Evolutionary conservation across 2,329 filamentous ascomycete species (phyloP).

Genomic region (Tolypocladium inflatum): DNA sequence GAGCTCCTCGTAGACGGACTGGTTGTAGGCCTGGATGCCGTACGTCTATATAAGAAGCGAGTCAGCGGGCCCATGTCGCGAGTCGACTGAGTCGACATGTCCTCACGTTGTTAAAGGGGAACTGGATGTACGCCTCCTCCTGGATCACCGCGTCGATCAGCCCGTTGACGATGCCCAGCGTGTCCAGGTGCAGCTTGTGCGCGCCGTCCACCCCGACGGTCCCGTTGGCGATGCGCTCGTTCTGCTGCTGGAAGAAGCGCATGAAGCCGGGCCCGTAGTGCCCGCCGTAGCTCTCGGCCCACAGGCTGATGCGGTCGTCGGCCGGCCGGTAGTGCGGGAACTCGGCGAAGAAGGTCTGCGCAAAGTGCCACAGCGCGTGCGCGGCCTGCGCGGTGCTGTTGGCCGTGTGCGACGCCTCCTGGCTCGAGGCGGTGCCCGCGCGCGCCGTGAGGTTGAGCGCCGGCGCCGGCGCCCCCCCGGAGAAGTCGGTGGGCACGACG

Average conservation of each 20-base stretch:
- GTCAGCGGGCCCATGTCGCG: neutral
- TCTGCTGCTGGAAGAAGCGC: conserved; percentile 50
- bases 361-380: conserved; percentile 53
- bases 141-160: conserved; percentile 56
- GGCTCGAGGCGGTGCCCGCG: conserved; percentile 22
- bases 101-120: conserved; percentile 50
- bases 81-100: neutral
- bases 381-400: conserved; percentile 48
- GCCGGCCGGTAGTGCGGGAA: conserved; percentile 50
- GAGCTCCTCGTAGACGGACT: conserved; percentile 23
- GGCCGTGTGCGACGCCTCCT: conserved; percentile 15
- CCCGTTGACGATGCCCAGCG: conserved; percentile 62
- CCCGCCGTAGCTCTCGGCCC: conserved; percentile 61
- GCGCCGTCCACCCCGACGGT: conserved; percentile 27
- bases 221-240: conserved; percentile 31
- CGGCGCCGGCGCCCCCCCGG: conserved; percentile 25
- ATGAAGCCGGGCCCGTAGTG: conserved; percentile 59
- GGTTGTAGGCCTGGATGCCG: conserved; percentile 46
- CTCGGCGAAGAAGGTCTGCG: conserved; percentile 48
- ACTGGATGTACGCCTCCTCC: conserved; percentile 43
- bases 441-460: conserved; percentile 26
- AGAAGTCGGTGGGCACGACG: conserved; percentile 24
- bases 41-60: conserved; percentile 31
- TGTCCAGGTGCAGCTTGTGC: conserved; percentile 43
- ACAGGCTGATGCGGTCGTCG: conserved; percentile 50